Conservation (phyloP, 139 green algal genomes). For the Parachlorella kessleri region DNA sequence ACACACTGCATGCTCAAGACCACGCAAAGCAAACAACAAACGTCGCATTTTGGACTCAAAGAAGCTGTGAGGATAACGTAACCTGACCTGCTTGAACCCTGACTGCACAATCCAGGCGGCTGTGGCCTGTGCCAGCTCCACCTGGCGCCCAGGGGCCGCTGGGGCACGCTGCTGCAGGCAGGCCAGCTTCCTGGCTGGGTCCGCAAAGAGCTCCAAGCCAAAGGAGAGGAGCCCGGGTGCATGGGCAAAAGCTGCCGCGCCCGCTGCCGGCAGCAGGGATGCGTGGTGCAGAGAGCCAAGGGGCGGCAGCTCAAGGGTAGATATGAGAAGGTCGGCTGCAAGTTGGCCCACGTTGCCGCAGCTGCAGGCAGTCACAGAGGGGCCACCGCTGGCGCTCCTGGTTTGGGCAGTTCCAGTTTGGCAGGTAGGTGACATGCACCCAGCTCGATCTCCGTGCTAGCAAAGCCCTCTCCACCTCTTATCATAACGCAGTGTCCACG, state of each 20-base stretch:
- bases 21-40: no score
- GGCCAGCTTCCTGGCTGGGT: conserved; percentile 27
- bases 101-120: conserved; percentile 41
- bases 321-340: conserved; percentile 70
- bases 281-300: conserved; percentile 52
- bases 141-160: conserved; percentile 51
- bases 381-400: conserved; percentile 5
- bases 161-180: conserved; percentile 77
- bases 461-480: no score
- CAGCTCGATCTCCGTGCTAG: no score
- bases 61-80: no score
- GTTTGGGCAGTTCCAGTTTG: no score
- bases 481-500: no score
- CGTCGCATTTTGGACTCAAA: no score
- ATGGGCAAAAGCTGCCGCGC: conserved; percentile 57
- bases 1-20: no score
- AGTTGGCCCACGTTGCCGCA: conserved; percentile 82
- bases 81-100: no score
- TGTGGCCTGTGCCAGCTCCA: conserved; percentile 47
- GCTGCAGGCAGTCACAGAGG: no score
- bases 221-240: conserved; percentile 38
- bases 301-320: conserved; percentile 30
- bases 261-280: conserved; percentile 66
- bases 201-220: conserved; percentile 60
- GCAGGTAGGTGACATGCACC: no score